Conservation (phyloP, 2,329 filamentous ascomycete genomes). For the Fusarium luffae region DNA sequence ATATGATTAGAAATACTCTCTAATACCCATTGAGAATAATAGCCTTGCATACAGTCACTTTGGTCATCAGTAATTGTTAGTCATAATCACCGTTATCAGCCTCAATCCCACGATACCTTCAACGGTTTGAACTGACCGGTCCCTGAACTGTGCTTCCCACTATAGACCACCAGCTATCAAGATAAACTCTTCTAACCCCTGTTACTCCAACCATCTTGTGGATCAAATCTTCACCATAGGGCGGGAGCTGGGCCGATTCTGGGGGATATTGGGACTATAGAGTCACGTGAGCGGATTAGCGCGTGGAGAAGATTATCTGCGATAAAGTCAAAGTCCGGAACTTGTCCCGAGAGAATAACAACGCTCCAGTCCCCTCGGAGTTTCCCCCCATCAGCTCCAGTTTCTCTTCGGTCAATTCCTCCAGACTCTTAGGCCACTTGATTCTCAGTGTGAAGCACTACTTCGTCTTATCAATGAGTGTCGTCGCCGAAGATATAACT, state of each 20-base stretch:
- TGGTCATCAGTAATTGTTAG: not conserved
- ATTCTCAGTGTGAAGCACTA: not conserved
- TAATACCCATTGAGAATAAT: not conserved
- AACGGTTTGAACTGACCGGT: not conserved
- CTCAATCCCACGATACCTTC: not conserved
- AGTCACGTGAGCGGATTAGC: constrained; percentile 28
- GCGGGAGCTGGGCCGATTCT: constrained; percentile 22
- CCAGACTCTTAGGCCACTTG: constrained; percentile 10
- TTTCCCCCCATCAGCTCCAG: constrained; percentile 5
- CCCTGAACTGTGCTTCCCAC: not conserved
- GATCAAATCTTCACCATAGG: not conserved
- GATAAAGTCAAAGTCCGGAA: constrained; percentile 24
- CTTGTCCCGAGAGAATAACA: constrained; percentile 31
- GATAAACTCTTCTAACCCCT: not conserved
- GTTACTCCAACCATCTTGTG: not conserved
- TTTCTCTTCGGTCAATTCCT: constrained; percentile 22
- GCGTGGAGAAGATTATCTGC: not conserved
- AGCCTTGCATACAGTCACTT: not conserved
- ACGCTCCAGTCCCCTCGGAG: constrained; percentile 33
- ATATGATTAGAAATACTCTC: not conserved
- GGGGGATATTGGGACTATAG: not conserved
- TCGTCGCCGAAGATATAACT: constrained; percentile 25
- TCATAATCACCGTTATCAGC: not conserved
- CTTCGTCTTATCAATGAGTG: constrained; percentile 17
- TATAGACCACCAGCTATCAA: not conserved